Conservation (phyloP, 805 yeast genomes). For the Schwanniomyces polymorphus region DNA sequence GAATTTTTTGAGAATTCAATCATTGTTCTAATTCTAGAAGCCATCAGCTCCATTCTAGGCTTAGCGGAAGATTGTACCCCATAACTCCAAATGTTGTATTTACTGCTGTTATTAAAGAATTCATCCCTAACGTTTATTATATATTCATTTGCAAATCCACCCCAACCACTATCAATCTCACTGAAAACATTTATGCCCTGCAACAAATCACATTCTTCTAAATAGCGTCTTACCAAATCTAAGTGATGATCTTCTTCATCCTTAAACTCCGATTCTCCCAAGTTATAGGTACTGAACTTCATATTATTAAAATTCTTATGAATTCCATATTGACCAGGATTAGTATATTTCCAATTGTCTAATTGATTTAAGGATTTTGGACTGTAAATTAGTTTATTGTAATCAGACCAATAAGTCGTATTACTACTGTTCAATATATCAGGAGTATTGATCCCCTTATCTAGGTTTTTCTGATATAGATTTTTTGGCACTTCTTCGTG, state of each 20-base stretch:
- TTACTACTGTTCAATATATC: constrained; percentile 33
- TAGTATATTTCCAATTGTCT: constrained; percentile 54
- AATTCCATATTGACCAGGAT: constrained; percentile 10
- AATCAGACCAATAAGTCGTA: constrained; percentile 79
- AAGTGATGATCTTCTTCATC: constrained; percentile 26
- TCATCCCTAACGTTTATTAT: constrained; percentile 67
- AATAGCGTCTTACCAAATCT: constrained; percentile 57
- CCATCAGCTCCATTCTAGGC: constrained; percentile 1
- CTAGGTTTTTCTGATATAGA: constrained; percentile 65
- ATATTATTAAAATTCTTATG: constrained; percentile 31
- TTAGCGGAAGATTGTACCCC: constrained; percentile 17
- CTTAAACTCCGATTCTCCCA: constrained; percentile 64
- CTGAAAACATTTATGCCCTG: constrained; percentile 69
- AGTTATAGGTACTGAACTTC: constrained; percentile 46
- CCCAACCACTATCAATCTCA: constrained; percentile 83
- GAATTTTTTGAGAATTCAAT: constrained; percentile 47
- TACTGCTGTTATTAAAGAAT: constrained; percentile 44
- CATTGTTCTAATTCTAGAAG: constrained; percentile 47
- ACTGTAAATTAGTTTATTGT: constrained; percentile 62
- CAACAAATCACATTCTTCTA: constrained; percentile 77
- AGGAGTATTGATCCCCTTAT: constrained; percentile 36
- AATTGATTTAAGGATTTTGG: constrained; percentile 60
- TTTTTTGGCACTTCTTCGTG: constrained; percentile 45
- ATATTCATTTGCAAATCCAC: constrained; percentile 62
- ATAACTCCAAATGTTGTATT: constrained; percentile 37